Evolutionary conservation across 2,329 filamentous ascomycete genomes (phyloP), one percentile per base, ranked within the genome.

Genomic region (Pseudocercospora ulei): DNA sequence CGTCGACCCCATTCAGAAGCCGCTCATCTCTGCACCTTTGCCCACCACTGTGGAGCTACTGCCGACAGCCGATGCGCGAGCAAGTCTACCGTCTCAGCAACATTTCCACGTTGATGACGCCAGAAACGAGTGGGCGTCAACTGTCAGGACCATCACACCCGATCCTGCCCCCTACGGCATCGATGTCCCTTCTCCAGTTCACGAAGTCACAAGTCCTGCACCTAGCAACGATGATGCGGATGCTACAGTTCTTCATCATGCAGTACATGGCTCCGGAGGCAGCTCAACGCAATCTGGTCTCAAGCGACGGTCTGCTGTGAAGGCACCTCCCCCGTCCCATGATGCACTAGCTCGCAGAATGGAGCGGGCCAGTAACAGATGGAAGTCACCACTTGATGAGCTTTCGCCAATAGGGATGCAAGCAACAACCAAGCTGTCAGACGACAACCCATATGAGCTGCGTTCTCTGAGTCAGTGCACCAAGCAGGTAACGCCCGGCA

Each of bases 351-450:
- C 60, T n/a, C 49, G 51, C 12, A 57, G 65, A 6, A 49, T 64
- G 17, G 52, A 62, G 22, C 61, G 47, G 30, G 58, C 61, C 1
- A 59, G 62, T 28, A 58, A 59, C 20, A 55, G 65, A 13, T 68
- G 66, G 66, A 62, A 64, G 38, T 49, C 51, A 1, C 56, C 62
- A 11, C 50, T 68, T 3, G 58, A 65, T 7, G 58, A 61, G 29
- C 46, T 53, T 3, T 54, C 54, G 3, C 52, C 57, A 2, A 49
- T 52, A 7, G 55, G 4, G 53, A 52, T n/a, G 55, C 60, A 18
- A 52, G 49, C 3, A 46, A 53, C 7, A 30, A 43, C 14, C 28
- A 38, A 17, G 47, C 19, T 44, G 30, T 25, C 22, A 16, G 47
- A 53, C 4, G 50, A 55, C n/a, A 57, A 57, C 33, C 54, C 59